Base-by-base conservation (phyloP, 768 basidiomycete species). In the Crepidotus variabilis region DNA sequence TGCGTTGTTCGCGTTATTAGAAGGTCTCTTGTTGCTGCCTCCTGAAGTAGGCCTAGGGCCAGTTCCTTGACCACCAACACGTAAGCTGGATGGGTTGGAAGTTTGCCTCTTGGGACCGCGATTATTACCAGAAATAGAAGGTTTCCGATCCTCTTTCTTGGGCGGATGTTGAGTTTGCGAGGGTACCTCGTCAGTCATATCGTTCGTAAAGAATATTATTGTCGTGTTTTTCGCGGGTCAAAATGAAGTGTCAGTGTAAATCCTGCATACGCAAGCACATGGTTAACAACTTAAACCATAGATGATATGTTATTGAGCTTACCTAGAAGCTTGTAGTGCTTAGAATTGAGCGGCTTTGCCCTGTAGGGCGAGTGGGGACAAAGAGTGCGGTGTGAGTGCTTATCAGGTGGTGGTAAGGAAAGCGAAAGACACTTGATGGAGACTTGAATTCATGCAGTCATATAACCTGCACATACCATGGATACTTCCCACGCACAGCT, bases 291-390 rank as follows among this genome's bases (percentile, higher is more conserved):
- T 24, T 4, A 21, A 36, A 36, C n/a, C 49, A 16, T 43, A 23
- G 50, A 34, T 21, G 50, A 34, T 50, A 43, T 20, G 14, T 43
- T 43, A 28, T 10, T 28, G 56, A 22, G n/a, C 6, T 47, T 10
- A 20, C 46, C 48, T 69, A 69, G 46, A 45, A 84, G 83, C 77
- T 78, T 71, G 63, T 64, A 65, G 74, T 75, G 70, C 68, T 71
- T 63, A 67, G 62, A 63, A 69, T 73, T 80, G 78, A 74, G 79
- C 72, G 85, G 83, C 82, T 88, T 85, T 90, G 88, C 90, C 90
- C 88, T 88, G 90, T 80, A 77, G 90, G 90, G 90, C 90, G 77
- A 85, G 88, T 91, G 89, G 78, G 85, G 70, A 69, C 77, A 81
- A 79, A 66, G 80, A 80, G 73, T 77, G 80, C 75, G 68, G 71